Conservation (phyloP, 305 asterid genomes). For the Withania somnifera region DNA sequence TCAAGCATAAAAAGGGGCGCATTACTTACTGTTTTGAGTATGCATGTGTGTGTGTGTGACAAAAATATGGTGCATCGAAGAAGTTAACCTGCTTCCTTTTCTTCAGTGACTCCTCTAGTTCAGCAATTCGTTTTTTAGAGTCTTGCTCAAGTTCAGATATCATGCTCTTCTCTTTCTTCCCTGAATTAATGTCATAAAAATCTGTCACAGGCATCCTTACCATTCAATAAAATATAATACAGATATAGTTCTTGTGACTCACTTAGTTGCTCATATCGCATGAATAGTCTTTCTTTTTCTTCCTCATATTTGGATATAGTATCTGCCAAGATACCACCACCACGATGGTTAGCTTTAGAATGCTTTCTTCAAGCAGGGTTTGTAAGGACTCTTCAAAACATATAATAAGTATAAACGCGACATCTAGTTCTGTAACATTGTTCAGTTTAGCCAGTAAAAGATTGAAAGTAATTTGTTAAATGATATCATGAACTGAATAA, state of each 20-base stretch:
- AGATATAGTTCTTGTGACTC: slow-evolving; percentile 18
- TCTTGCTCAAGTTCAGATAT: slow-evolving; percentile 65
- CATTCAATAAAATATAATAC: not conserved
- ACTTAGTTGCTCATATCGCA: slow-evolving; percentile 76
- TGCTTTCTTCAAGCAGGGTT: not conserved
- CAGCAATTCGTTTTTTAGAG: slow-evolving; percentile 48
- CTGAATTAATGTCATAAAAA: slow-evolving; percentile 18
- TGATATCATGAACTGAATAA: not conserved
- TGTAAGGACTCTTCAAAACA: not conserved
- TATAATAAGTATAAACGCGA: not conserved
- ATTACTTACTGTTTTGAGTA: not conserved
- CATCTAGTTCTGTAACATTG: not conserved
- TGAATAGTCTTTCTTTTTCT: slow-evolving; percentile 54
- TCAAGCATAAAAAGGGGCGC: not conserved
- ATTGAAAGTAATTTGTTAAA: not conserved
- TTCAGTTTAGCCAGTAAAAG: not conserved
- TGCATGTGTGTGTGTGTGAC: not conserved
- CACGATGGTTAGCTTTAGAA: not conserved
- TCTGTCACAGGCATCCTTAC: not conserved
- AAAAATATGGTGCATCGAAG: not conserved
- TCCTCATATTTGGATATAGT: slow-evolving; percentile 68
- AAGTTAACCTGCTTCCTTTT: slow-evolving; percentile 74
- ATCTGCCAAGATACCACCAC: slow-evolving; percentile 33
- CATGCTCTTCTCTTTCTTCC: slow-evolving; percentile 78
- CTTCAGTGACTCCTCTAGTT: slow-evolving; percentile 85